phyloP scores from a whole-genome alignment of 2,329 filamentous ascomycete genomes.

The Colletotrichum coccodes region DNA sequence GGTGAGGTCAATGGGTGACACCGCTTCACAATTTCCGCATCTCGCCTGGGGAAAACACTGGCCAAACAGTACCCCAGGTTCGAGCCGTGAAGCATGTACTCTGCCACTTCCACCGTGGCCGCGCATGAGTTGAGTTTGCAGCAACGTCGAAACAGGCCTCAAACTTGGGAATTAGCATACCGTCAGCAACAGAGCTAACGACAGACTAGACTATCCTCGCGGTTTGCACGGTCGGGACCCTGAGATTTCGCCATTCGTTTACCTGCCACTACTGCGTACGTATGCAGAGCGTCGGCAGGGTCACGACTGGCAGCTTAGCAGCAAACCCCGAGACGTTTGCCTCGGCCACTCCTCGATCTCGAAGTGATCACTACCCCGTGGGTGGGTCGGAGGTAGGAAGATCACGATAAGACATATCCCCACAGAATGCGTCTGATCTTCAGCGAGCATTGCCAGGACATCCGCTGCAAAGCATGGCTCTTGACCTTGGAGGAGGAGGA shows the following conservation, averaged over 20 bases:
- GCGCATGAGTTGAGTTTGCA: neutral
- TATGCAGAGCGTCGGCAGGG: neutral
- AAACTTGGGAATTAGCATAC: neutral
- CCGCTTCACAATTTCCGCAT: slow-evolving; percentile 18
- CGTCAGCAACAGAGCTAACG: neutral
- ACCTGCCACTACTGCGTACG: neutral
- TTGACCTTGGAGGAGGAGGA: slow-evolving; percentile 2
- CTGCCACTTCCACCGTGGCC: neutral
- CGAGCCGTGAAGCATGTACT: neutral
- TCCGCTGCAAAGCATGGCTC: neutral
- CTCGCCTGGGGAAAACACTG: slow-evolving; percentile 1
- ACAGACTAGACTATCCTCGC: neutral
- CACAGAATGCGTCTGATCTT: slow-evolving; percentile 29
- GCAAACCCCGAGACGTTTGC: neutral
- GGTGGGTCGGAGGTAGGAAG: slow-evolving; percentile 8
- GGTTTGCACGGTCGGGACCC: neutral
- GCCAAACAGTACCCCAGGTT: slow-evolving; percentile 14
- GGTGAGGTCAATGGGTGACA: slow-evolving; percentile 20
- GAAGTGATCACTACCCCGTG: slow-evolving; percentile 26
- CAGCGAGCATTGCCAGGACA: slow-evolving; percentile 2
- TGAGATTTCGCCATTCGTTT: neutral
- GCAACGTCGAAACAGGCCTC: neutral
- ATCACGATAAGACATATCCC: slow-evolving; percentile 27
- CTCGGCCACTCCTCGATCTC: neutral
- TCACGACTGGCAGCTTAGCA: neutral